Evolutionary conservation across 202 grass and related monocot species (phyloP), one percentile per base, ranked within the genome.

Genomic region (Brachypodium distachyon): DNA sequence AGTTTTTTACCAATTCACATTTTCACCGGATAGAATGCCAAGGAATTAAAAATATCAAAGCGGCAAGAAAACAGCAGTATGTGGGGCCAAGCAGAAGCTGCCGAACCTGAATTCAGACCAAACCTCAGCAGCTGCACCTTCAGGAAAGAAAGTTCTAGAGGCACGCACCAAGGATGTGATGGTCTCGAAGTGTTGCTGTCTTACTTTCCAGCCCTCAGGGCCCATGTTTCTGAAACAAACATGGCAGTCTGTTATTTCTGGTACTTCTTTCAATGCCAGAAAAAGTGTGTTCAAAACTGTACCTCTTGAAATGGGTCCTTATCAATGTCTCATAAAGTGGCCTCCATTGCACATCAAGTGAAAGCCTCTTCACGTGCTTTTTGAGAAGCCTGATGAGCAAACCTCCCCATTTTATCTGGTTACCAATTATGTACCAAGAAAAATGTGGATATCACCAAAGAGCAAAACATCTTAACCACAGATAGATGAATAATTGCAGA

Each of bases 161-260:
- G 89, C 79, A 73, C 82, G 84, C 63, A 92, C 83, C 84, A 94
- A 88, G 7, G 84, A 79, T 26, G 91, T 94, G 47, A 94, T 77
- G 43, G 89, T 92, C 47, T 98, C 87, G 27, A 98, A 92, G 82
- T 92, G 95, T 62, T 82, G 77, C 60, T 98, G 85, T 31, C 80
- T 87, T 84, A 98, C 55, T 82, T 90, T 92, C 95, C 95, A 98
- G 69, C 95, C 95, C 86, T 97, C 94, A 75, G 91, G 95, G n/a
- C 95, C 95, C 73, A 88, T 92, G 65, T 98, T 98, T 84, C 91
- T 98, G 87, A 65, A 74, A 81, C 11, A 18, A 25, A 37, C 27
- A 87, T 66, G 54, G 3, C 43, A 67, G 51, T 73, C 65, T 57
- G 43, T 18, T 71, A 57, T 14, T 79, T 70, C 12, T 4, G 33